Base-by-base conservation (phyloP, 192 early-diverging fungal genomes). In the Umbelopsis vinacea region DNA sequence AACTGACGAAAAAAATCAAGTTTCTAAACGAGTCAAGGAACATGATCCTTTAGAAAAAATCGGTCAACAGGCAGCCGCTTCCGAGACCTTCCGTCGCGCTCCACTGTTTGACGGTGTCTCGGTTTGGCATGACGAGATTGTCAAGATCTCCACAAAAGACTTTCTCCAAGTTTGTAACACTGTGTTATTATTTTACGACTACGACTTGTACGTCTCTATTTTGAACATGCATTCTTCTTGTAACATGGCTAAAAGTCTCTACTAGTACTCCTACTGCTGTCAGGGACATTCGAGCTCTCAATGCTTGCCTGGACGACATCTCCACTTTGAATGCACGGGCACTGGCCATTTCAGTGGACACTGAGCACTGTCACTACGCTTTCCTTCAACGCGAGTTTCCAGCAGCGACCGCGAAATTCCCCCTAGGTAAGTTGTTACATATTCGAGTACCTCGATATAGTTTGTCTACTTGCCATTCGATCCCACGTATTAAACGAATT, bases 101-200 rank as follows among this genome's bases (percentile, higher is more conserved):
- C 57, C 57, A 37, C 57, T 7, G 4, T 35, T 63, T 63, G 57
- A 63, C 33, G 23, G 57, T 19, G 23, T 29, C 8, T 22, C 57
- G 33, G 57, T 63, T 14, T 17, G 17, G 9, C 57, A 37, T 19
- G 33, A 35, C 6, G 67, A 68, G 43, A 68, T 48, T 21, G 37
- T 68, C 46, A 68, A 45, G 67, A 48, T 68, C 46, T 45, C 45
- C 37, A 45, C 26, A 14, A 37, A 29, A 45, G 38, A 68, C n/a
- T 21, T 19, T n/a, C 2, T 48, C 38, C 14, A 45, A 2, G 11
- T 6, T 4, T 68, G 22, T 8, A 48, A 46, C 38, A n/a, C 38
- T 43, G 72, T 77, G 0, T 47, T 77, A 24, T 68, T 73, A 17
- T 77, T 77, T 52, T 77, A 67, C 52, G 69, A 53, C 11, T 52